phyloP scores from a whole-genome alignment of 169 alveolate species.

The Cytauxzoon felis region DNA sequence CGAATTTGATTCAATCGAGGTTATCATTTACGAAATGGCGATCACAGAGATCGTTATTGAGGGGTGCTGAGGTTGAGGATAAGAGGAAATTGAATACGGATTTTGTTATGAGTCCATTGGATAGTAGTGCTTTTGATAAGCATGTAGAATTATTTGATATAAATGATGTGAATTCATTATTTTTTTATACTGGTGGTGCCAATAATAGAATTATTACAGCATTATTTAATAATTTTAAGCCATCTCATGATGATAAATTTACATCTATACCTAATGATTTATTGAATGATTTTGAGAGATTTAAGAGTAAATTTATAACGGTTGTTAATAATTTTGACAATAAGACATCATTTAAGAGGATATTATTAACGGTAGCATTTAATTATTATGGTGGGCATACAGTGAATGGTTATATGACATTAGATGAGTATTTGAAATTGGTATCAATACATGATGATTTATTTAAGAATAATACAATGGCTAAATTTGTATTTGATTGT shows the following conservation, averaged over 20 bases:
- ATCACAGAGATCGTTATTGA: slow-evolving; percentile 8
- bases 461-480: slow-evolving; percentile 54
- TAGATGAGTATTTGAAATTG: slow-evolving; percentile 37
- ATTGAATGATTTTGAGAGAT: slow-evolving; percentile 11
- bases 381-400: slow-evolving; percentile 51
- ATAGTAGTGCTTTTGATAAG: background rate
- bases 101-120: background rate
- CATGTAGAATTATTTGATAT: background rate
- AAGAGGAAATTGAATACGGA: background rate
- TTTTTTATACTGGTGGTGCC: background rate
- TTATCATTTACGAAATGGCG: slow-evolving; percentile 9
- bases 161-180: background rate
- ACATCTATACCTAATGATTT: slow-evolving; percentile 35
- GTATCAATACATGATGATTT: slow-evolving; percentile 34
- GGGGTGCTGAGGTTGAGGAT: background rate
- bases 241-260: slow-evolving; percentile 11
- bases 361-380: slow-evolving; percentile 54
- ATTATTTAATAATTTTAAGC: slow-evolving; percentile 10
- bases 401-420: slow-evolving; percentile 46
- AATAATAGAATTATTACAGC: background rate
- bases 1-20: no score
- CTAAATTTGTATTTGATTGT: slow-evolving; percentile 62
- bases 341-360: slow-evolving; percentile 13
- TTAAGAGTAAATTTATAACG: slow-evolving; percentile 20
- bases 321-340: slow-evolving; percentile 11